Evolutionary conservation across 345 rosid species (phyloP).

Genomic region (Trapa incisa): DNA sequence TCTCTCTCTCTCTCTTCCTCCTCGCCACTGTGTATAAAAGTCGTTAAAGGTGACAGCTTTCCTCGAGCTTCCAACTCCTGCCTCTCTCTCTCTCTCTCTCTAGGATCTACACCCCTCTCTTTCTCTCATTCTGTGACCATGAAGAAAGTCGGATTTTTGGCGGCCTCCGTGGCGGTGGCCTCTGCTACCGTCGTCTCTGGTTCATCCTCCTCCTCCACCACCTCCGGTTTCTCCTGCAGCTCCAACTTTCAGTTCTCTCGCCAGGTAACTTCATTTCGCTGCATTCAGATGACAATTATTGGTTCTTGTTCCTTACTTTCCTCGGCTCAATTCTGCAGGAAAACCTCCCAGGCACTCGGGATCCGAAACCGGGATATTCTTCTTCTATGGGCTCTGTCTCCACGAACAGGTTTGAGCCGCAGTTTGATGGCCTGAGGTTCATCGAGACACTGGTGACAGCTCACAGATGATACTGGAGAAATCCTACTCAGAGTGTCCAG

Average conservation of each 20-base stretch:
- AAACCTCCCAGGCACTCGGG: neutral
- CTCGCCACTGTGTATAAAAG: neutral
- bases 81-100: neutral
- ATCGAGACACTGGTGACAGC: slow-evolving; percentile 35
- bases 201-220: slow-evolving; percentile 5
- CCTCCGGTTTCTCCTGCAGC: slow-evolving; percentile 3
- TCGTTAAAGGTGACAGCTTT: neutral
- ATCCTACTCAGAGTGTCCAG: neutral
- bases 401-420: slow-evolving; percentile 18
- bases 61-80: neutral
- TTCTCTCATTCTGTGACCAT: neutral
- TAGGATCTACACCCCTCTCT: neutral
- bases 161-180: slow-evolving; percentile 15
- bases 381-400: slow-evolving; percentile 4
- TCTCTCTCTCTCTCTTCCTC: neutral
- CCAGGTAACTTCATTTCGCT: slow-evolving; percentile 7
- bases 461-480: slow-evolving; percentile 14
- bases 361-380: neutral
- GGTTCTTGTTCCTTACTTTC: too few species aligned
- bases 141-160: slow-evolving; percentile 14
- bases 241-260: slow-evolving; percentile 8
- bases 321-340: slow-evolving; percentile 1
- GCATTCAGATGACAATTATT: too few species aligned
- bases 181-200: slow-evolving; percentile 9
- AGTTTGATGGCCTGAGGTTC: slow-evolving; percentile 35